phyloP scores from a whole-genome alignment of 768 basidiomycete genomes.

The Brasilioporus rufonigricans region DNA sequence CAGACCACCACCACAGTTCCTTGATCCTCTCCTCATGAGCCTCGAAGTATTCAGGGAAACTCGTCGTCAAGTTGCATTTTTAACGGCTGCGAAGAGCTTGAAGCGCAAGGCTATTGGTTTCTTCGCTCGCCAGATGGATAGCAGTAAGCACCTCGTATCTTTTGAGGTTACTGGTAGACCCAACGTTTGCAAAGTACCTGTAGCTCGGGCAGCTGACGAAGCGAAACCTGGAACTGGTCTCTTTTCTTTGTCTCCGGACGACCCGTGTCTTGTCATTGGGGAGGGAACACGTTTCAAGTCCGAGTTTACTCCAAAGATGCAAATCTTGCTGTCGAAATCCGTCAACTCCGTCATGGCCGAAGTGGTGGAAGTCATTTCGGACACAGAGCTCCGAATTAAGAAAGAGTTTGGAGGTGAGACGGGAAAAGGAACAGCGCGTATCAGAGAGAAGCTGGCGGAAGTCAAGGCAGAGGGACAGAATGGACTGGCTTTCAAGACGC shows the following conservation, averaged over 20 bases:
- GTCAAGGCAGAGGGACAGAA: constrained; percentile 47
- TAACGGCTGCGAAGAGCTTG: constrained; percentile 91
- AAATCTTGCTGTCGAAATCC: constrained; percentile 83
- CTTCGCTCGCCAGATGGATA: constrained; percentile 79
- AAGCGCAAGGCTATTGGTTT: constrained; percentile 73
- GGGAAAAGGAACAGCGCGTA: constrained; percentile 65
- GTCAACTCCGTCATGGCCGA: constrained; percentile 77
- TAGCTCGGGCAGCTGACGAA: constrained; percentile 85
- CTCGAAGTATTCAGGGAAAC: constrained; percentile 86
- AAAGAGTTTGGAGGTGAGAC: constrained; percentile 83
- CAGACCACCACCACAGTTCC: constrained; percentile 56
- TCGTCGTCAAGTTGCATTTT: constrained; percentile 75
- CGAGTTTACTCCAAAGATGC: constrained; percentile 74
- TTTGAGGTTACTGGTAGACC: constrained; percentile 4
- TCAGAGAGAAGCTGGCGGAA: constrained; percentile 68
- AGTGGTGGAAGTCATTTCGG: constrained; percentile 84
- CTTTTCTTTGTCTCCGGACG: constrained; percentile 66
- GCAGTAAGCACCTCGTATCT: constrained; percentile 54
- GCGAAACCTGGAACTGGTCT: constrained; percentile 74
- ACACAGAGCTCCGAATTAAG: constrained; percentile 81
- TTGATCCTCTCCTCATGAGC: constrained; percentile 84
- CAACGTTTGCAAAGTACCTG: constrained; percentile 64
- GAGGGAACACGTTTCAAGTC: constrained; percentile 72
- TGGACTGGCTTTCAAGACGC: constrained; percentile 76
- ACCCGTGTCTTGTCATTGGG: constrained; percentile 84